These are phyloP conservation scores for Athelia sp. DNA, from an alignment of 1,284 basidiomycete species.

Conservation along the genomic window DNA sequence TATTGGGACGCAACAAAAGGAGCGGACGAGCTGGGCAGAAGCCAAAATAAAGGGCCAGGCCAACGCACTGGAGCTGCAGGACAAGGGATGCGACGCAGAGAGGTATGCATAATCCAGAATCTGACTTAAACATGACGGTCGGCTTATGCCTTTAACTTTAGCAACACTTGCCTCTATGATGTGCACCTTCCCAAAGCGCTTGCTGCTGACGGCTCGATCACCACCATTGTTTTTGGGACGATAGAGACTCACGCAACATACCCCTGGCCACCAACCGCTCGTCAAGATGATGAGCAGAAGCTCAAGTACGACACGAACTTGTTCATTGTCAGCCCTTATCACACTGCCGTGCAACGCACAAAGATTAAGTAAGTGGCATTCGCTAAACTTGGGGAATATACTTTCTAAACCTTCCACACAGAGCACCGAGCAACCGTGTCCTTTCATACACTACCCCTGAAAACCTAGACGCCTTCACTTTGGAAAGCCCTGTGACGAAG, in stretches of 20 bases:
- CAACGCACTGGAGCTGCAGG: constrained; percentile 49
- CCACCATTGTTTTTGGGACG: constrained; percentile 74
- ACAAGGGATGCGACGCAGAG: constrained; percentile 27
- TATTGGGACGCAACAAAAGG: constrained; percentile 57
- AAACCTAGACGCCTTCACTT: constrained; percentile 48
- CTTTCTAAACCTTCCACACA: too few species aligned
- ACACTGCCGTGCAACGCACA: constrained; percentile 75
- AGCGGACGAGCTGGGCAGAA: constrained; percentile 75
- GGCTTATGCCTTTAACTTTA: constrained; percentile 29
- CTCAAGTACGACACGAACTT: constrained; percentile 75
- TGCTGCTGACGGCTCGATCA: constrained; percentile 53
- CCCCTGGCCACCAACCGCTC: constrained; percentile 71
- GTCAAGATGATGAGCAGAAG: constrained; percentile 77
- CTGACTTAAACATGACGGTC: constrained; percentile 21
- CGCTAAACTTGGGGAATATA: neutral
- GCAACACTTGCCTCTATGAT: constrained; percentile 28
- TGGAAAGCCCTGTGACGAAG: constrained; percentile 61
- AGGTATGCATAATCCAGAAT: neutral
- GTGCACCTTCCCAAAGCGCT: constrained; percentile 41
- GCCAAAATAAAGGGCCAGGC: constrained; percentile 71
- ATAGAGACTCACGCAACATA: constrained; percentile 71
- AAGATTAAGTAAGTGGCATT: constrained; percentile 72
- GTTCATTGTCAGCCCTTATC: constrained; percentile 80
- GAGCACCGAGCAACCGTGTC: constrained; percentile 63
- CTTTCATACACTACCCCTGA: constrained; percentile 65